phyloP scores from a whole-genome alignment of 768 basidiomycete species.

The Calocera viscosa region DNA sequence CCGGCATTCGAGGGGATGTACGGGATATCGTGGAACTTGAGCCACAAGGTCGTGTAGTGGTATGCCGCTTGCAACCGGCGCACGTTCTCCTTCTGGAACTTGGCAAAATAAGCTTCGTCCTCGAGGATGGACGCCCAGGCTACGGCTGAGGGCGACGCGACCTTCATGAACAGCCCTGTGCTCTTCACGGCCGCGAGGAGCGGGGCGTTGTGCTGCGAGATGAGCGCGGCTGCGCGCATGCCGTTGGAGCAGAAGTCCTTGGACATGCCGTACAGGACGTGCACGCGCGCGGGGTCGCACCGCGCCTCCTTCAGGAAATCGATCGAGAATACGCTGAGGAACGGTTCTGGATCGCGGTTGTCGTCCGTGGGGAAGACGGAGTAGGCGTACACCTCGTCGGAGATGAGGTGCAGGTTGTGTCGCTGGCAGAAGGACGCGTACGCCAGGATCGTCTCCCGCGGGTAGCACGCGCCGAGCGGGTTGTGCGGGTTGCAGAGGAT shows the following conservation, averaged over 20 bases:
- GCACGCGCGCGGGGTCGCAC: not conserved
- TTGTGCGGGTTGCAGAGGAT: slow-evolving; percentile 12
- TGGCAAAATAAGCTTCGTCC: slow-evolving; percentile 14
- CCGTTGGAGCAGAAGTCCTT: slow-evolving; percentile 23
- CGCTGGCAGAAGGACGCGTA: not conserved
- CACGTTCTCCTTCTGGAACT: slow-evolving; percentile 18
- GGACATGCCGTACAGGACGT: slow-evolving; percentile 15
- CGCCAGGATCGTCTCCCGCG: not conserved
- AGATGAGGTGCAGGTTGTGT: slow-evolving; percentile 1
- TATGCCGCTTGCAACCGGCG: slow-evolving; percentile 15
- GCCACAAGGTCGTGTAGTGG: slow-evolving; percentile 13
- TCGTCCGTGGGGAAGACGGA: not conserved
- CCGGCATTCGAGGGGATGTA: slow-evolving; percentile 18
- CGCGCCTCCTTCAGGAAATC: slow-evolving; percentile 2
- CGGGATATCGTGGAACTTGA: slow-evolving; percentile 14
- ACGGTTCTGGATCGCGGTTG: not conserved
- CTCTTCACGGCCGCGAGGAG: slow-evolving; percentile 18
- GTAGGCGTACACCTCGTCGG: slow-evolving; percentile 10
- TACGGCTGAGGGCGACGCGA: slow-evolving; percentile 18
- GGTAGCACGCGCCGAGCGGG: slow-evolving; percentile 5
- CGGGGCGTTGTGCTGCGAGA: slow-evolving; percentile 20
- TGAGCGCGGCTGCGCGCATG: slow-evolving; percentile 19
- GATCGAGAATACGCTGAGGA: not conserved
- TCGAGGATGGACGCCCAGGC: slow-evolving; percentile 19
- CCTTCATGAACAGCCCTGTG: slow-evolving; percentile 21